Evolutionary conservation across 2,329 filamentous ascomycete genomes (phyloP).

Genomic region (Hymenoscyphus fructigenus): DNA sequence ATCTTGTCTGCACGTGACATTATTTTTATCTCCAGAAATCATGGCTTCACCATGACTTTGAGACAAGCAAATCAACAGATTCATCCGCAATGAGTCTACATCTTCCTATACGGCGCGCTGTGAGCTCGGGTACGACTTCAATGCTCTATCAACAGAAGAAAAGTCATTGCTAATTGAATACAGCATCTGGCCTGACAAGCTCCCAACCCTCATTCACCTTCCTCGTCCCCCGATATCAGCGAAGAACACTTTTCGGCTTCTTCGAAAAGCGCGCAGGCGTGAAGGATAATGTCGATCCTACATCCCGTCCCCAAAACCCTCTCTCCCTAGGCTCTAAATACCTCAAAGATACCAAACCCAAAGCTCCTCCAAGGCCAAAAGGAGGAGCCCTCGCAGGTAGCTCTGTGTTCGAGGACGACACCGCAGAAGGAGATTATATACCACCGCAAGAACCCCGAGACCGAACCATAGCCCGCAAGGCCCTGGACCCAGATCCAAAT

Average conservation of each 20-base stretch:
- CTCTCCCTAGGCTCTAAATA: slow-evolving; percentile 52
- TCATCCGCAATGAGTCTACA: slow-evolving; percentile 59
- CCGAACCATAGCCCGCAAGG: slow-evolving; percentile 56
- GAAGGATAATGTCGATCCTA: not conserved
- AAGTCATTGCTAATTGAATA: slow-evolving; percentile 23
- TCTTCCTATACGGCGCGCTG: slow-evolving; percentile 61
- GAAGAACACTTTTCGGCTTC: slow-evolving; percentile 27
- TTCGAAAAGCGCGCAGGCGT: not conserved
- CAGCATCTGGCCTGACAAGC: slow-evolving; percentile 28
- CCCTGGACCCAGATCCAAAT: slow-evolving; percentile 73
- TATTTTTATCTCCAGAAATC: slow-evolving; percentile 7
- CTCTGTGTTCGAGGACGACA: slow-evolving; percentile 50
- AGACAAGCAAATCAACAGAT: slow-evolving; percentile 11
- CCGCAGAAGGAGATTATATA: not conserved
- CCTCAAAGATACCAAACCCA: slow-evolving; percentile 36
- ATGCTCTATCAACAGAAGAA: slow-evolving; percentile 3
- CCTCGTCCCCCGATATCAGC: slow-evolving; percentile 30
- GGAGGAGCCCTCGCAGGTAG: slow-evolving; percentile 46
- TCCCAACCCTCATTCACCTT: slow-evolving; percentile 44
- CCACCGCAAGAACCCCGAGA: slow-evolving; percentile 39
- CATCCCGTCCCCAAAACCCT: slow-evolving; percentile 41
- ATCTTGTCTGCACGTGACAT: slow-evolving; percentile 8
- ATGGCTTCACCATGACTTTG: not conserved
- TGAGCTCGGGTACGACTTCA: slow-evolving; percentile 54
- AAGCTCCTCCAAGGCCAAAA: slow-evolving; percentile 35